These are phyloP conservation scores for Eragrostis curvula DNA, from an alignment of 176 grass and related monocot species.

Conservation along the genomic window DNA sequence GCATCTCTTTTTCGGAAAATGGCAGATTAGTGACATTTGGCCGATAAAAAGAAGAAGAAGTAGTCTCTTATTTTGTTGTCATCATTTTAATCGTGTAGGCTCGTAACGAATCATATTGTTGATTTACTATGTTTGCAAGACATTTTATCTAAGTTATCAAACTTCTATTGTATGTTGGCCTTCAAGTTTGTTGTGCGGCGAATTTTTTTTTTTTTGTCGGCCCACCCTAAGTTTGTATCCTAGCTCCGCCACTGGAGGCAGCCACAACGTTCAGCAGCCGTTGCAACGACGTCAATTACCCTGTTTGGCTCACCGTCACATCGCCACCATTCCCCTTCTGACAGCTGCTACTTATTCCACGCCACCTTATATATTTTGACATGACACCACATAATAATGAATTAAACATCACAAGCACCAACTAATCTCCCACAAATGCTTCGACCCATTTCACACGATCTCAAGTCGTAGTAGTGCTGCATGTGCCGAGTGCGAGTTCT, in stretches of 20 bases:
- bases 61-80: no score
- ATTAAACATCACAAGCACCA: background rate
- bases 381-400: background rate
- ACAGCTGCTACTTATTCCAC: constrained; percentile 1
- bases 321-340: background rate
- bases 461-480: background rate
- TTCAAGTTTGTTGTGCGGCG: no score
- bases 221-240: no score
- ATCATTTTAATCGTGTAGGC: no score
- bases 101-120: no score
- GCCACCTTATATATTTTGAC: constrained; percentile 25
- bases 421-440: background rate
- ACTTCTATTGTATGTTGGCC: no score
- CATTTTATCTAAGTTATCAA: no score
- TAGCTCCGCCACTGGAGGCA: background rate
- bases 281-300: background rate
- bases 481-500: constrained; percentile 10
- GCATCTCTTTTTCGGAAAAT: no score
- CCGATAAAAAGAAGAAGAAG: no score
- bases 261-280: constrained; percentile 1
- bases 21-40: no score
- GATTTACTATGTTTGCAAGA: no score
- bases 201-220: no score
- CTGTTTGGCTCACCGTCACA: constrained; percentile 30
- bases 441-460: background rate